phyloP scores from a whole-genome alignment of 2,329 filamentous ascomycete species.

The Nothopassalora personata region DNA sequence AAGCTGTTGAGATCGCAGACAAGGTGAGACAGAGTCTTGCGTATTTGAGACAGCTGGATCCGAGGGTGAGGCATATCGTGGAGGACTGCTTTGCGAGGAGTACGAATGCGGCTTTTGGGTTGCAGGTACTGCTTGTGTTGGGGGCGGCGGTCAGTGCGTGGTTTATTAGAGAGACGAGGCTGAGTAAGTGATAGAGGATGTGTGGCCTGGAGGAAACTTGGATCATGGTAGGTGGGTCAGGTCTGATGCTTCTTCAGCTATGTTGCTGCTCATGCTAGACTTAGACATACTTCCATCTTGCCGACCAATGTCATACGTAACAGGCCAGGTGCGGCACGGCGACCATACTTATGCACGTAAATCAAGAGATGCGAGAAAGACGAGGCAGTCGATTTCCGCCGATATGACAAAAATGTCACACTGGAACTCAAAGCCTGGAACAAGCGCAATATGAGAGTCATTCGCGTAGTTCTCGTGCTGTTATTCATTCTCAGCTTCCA shows the following conservation, averaged over 20 bases:
- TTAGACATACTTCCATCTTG: neutral
- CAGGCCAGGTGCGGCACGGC: no score
- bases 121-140: slow-evolving; percentile 47
- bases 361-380: no score
- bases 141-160: slow-evolving; percentile 44
- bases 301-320: no score
- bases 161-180: slow-evolving; percentile 41
- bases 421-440: no score
- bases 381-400: no score
- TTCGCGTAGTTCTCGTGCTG: no score
- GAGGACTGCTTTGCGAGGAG: slow-evolving; percentile 60
- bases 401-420: no score
- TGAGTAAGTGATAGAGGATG: slow-evolving; percentile 17
- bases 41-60: slow-evolving; percentile 61
- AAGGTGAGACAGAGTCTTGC: slow-evolving; percentile 65
- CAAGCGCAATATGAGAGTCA: no score
- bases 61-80: slow-evolving; percentile 55
- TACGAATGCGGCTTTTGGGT: slow-evolving; percentile 47
- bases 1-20: slow-evolving; percentile 61
- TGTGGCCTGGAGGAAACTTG: neutral
- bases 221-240: neutral
- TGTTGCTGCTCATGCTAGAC: neutral
- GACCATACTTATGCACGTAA: no score
- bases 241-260: neutral
- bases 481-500: no score